Percentiles rank a stretch among this genome's conserved stretches.
These are phyloP conservation scores for Gyromitra esculenta DNA, from an alignment of 2,329 filamentous ascomycete species.

Conservation along the genomic window DNA sequence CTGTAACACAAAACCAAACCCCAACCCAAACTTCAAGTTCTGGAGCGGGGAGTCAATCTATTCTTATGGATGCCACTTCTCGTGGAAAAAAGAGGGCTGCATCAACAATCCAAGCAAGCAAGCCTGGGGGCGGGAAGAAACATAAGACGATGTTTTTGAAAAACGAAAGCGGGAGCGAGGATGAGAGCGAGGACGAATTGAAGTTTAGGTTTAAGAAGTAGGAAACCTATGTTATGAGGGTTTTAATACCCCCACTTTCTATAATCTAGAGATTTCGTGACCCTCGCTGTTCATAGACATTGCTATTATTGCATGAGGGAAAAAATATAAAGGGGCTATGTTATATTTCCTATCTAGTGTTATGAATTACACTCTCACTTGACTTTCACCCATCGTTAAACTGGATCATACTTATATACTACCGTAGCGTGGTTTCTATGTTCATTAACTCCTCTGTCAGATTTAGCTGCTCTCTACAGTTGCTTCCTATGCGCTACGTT, in stretches of 20 bases:
- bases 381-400: no score
- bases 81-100: slow-evolving; percentile 48
- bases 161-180: slow-evolving; percentile 55
- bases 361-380: neutral
- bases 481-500: no score
- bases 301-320: neutral
- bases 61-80: slow-evolving; percentile 36
- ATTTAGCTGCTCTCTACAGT: no score
- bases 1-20: slow-evolving; percentile 24
- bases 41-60: slow-evolving; percentile 16
- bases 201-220: slow-evolving; percentile 57
- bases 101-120: slow-evolving; percentile 32
- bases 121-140: slow-evolving; percentile 54
- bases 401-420: no score
- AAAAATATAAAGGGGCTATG: no score
- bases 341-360: neutral
- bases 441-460: no score
- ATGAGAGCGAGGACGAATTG: slow-evolving; percentile 57
- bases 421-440: no score
- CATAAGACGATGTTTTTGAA: slow-evolving; percentile 54
- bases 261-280: neutral
- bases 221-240: neutral
- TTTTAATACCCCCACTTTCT: neutral
- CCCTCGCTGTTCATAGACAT: neutral
- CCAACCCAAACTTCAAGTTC: slow-evolving; percentile 26